Evolutionary conservation across 495 filamentous ascomycete species (phyloP).

Genomic region (Penicillium fimorum): DNA sequence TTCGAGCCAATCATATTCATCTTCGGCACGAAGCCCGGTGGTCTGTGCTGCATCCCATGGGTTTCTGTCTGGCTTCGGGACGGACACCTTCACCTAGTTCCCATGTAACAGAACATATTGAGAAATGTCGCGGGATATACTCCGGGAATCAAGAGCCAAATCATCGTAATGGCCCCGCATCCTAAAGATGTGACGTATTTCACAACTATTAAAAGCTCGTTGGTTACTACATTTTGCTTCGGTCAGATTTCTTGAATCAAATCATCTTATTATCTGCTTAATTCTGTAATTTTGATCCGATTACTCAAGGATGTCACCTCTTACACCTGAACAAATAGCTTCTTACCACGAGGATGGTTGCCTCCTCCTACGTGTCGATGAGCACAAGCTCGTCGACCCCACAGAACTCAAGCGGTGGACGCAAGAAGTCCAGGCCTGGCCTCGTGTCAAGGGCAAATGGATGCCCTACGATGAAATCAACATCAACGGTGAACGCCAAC

Average conservation of each 20-base stretch:
- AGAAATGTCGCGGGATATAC: not conserved
- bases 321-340: slow-evolving; percentile 28
- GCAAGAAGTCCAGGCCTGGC: slow-evolving; percentile 40
- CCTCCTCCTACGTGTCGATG: slow-evolving; percentile 32
- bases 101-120: not conserved
- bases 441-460: slow-evolving; percentile 38
- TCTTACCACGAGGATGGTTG: slow-evolving; percentile 41
- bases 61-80: slow-evolving; percentile 11
- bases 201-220: not conserved
- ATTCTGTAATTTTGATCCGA: not conserved
- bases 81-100: slow-evolving; percentile 9
- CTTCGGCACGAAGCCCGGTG: slow-evolving; percentile 22
- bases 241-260: too few relatives aligned
- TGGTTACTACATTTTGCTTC: not conserved
- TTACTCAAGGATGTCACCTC: slow-evolving; percentile 15
- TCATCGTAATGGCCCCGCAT: not conserved
- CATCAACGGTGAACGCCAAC: slow-evolving; percentile 37
- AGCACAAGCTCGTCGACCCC: slow-evolving; percentile 33
- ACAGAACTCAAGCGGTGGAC: slow-evolving; percentile 36
- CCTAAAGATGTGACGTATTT: not conserved
- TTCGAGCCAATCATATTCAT: not conserved
- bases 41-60: slow-evolving; percentile 7
- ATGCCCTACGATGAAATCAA: slow-evolving; percentile 50
- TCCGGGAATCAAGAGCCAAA: not conserved
- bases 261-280: not conserved